Conservation (phyloP, 2,329 filamentous ascomycete genomes). For the Aspergillus sp. region DNA sequence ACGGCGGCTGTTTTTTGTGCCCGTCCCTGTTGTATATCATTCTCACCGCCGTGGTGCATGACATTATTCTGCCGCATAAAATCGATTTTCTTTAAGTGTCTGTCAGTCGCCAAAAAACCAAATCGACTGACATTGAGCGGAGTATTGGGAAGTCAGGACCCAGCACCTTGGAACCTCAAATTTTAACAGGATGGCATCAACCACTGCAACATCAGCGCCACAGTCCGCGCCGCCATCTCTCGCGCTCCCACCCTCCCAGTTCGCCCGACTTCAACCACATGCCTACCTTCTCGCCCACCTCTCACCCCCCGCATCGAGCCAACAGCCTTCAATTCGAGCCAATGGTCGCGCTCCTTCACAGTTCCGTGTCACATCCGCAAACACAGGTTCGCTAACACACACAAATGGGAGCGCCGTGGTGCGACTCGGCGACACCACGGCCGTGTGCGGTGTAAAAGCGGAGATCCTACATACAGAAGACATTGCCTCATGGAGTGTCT, state of each 20-base stretch:
- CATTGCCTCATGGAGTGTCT: conserved; percentile 59
- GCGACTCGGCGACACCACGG: conserved; percentile 82
- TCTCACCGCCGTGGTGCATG: conserved; percentile 16
- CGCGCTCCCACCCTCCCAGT: conserved; percentile 65
- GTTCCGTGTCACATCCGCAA: conserved; percentile 71
- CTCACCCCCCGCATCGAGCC: conserved; percentile 53
- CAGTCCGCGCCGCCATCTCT: conserved; percentile 41
- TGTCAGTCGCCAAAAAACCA: conserved; percentile 4
- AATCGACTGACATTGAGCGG: background rate
- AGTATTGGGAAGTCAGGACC: background rate
- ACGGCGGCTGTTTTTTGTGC: too few relatives aligned
- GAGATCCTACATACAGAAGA: conserved; percentile 77
- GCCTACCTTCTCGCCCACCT: conserved; percentile 90
- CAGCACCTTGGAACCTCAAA: background rate
- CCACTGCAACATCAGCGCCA: conserved; percentile 18
- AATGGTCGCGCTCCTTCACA: conserved; percentile 74
- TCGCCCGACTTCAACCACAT: conserved; percentile 85
- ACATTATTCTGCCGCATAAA: conserved; percentile 22
- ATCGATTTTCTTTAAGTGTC: conserved; percentile 19
- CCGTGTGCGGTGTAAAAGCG: conserved; percentile 88
- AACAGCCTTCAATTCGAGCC: conserved; percentile 65
- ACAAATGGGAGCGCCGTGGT: conserved; percentile 88
- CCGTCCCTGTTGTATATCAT: background rate
- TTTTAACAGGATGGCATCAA: conserved; percentile 23
- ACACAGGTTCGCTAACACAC: conserved; percentile 81